Evolutionary conservation across 2,329 filamentous ascomycete species (phyloP).

Genomic region (Colletotrichum cereale): DNA sequence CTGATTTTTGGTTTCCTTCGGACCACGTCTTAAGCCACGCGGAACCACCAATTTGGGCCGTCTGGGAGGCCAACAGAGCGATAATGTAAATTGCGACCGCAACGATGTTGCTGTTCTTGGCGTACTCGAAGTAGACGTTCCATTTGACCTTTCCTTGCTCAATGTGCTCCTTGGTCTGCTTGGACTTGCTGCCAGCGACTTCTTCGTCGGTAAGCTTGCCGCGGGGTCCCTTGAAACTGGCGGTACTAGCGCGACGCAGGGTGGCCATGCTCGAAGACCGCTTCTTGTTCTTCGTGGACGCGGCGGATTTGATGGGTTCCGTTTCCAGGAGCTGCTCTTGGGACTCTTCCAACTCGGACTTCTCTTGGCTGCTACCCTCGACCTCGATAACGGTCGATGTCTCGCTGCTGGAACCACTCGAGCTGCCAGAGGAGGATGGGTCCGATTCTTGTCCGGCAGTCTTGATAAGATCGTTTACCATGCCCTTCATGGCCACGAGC

Average conservation of each 20-base stretch:
- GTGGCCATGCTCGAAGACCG: slow-evolving; percentile 81
- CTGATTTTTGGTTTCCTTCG: slow-evolving; percentile 77
- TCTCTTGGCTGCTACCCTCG: slow-evolving; percentile 64
- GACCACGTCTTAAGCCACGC: slow-evolving; percentile 97
- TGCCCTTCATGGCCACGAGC: slow-evolving; percentile 92
- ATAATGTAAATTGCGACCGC: slow-evolving; percentile 86
- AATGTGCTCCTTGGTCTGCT: slow-evolving; percentile 86
- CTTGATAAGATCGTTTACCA: slow-evolving; percentile 86
- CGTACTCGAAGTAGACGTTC: slow-evolving; percentile 94
- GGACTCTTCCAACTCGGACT: slow-evolving; percentile 79
- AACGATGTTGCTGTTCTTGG: slow-evolving; percentile 89
- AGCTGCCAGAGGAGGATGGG: slow-evolving; percentile 57
- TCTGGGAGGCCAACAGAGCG: slow-evolving; percentile 83
- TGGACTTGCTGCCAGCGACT: slow-evolving; percentile 79
- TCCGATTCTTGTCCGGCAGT: slow-evolving; percentile 69
- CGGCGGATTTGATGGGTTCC: slow-evolving; percentile 75
- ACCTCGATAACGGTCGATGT: slow-evolving; percentile 69
- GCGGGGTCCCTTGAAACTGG: slow-evolving; percentile 87
- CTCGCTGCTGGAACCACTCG: slow-evolving; percentile 65
- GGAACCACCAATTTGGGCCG: slow-evolving; percentile 83
- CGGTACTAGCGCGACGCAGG: slow-evolving; percentile 89
- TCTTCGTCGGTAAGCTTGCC: slow-evolving; percentile 90
- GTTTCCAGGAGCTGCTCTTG: slow-evolving; percentile 83
- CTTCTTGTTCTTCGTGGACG: slow-evolving; percentile 63
- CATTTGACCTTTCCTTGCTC: slow-evolving; percentile 99